These are phyloP conservation scores for Colletotrichum caudatum DNA, from an alignment of 2,329 filamentous ascomycete species.

Conservation along the genomic window DNA sequence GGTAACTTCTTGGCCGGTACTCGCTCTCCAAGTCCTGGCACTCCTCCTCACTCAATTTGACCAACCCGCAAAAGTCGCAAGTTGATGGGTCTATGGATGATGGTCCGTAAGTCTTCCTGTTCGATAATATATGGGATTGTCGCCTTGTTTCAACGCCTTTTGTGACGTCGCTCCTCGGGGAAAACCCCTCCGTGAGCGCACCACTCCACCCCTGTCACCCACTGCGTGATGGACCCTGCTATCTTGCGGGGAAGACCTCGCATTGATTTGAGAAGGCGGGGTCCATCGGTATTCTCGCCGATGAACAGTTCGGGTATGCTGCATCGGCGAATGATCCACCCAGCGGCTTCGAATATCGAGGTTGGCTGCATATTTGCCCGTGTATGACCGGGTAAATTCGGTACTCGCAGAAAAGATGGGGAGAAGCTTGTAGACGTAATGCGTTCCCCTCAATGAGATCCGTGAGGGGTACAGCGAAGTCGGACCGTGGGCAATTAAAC, in stretches of 20 bases:
- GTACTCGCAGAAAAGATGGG: conserved; percentile 5
- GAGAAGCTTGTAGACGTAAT: conserved; percentile 20
- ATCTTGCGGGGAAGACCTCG: conserved; percentile 28
- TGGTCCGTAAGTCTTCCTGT: neutral
- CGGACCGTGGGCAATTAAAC: conserved; percentile 16
- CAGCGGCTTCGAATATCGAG: neutral
- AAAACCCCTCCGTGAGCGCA: neutral
- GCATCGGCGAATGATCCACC: conserved; percentile 21
- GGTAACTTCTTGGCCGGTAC: conserved; percentile 61
- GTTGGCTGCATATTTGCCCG: conserved; percentile 1
- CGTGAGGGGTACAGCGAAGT: conserved; percentile 20
- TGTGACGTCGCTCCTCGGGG: conserved; percentile 1
- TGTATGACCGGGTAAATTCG: conserved; percentile 14
- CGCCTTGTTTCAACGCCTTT: conserved; percentile 19
- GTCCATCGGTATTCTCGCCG: conserved; percentile 34
- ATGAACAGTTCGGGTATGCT: conserved; percentile 5
- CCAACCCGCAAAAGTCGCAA: fast-evolving
- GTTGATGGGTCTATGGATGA: fast-evolving
- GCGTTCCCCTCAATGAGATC: conserved; percentile 2
- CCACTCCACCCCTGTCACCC: conserved; percentile 1
- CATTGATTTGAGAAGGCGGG: neutral
- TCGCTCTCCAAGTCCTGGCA: conserved; percentile 64
- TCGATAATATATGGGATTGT: neutral
- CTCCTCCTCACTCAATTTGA: conserved; percentile 37
- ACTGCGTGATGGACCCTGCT: neutral